Base-by-base conservation (phyloP, 306 rosid species). In the Comarum palustre region DNA sequence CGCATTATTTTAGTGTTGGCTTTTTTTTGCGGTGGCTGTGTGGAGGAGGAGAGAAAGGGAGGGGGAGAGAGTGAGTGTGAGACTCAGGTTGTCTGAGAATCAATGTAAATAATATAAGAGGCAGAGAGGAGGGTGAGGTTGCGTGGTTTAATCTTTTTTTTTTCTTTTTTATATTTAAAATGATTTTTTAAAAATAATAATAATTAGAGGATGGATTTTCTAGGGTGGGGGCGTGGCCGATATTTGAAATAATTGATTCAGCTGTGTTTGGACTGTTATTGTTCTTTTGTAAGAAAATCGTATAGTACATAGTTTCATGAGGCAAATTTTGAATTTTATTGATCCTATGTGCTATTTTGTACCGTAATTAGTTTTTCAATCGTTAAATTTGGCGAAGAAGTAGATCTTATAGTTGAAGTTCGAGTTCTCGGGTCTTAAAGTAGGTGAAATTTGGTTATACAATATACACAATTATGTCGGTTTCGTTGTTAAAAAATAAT, bases 1-100 rank as follows among this genome's bases (percentile, higher is more conserved):
- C 81, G 85, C 92, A 88, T 90, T 71, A 67, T 79, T 1, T 19
- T 48, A 7, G 9, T 5, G 9, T 10, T 2, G 2, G 32, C n/a
- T 34, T 31, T 24, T 12, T 8, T 1, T 14, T 47, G 36, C 8
- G 66, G 43, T 6, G 43, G 58, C 2, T 8, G 3, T 16, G 25
- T 0, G 39, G 25, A 1, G 39, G 39, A 13, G 72, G 78, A 60
- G 55, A 13, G 29, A 3, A 6, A 27, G 20, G 46, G 13, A n/a
- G 72, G 17, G 39, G 42, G 77, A 32, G 60, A 14, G 78, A 31
- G 74, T 45, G 60, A 14, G 78, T 22, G 74, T 45, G 45, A 41
- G 41, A 12, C 19, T 22, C 52, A 73, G 66, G 54, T 2, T 57
- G 19, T 41, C 24, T 25, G 8, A 25, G 54, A 24, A 13, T 41